These are phyloP conservation scores for Solanum pinnatisectum DNA, from an alignment of 257 asterid species.

Conservation along the genomic window DNA sequence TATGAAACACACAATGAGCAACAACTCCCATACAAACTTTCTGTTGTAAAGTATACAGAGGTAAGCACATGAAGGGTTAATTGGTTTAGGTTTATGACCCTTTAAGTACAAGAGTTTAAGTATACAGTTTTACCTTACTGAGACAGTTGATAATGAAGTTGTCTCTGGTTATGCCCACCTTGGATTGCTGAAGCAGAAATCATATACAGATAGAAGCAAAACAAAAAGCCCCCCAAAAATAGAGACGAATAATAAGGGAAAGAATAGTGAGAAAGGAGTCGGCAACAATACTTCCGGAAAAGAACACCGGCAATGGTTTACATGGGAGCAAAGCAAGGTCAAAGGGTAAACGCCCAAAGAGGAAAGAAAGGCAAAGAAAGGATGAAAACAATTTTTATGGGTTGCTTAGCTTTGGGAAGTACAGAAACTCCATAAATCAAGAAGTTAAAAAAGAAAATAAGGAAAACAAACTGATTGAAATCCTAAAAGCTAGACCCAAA, in stretches of 20 bases:
- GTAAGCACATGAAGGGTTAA: neutral
- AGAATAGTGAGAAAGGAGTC: neutral
- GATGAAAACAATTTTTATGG: neutral
- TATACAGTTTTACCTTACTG: neutral
- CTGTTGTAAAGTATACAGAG: neutral
- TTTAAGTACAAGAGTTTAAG: neutral
- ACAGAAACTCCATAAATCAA: neutral
- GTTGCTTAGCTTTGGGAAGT: neutral
- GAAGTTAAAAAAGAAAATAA: neutral
- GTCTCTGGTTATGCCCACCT: neutral
- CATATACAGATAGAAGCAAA: neutral
- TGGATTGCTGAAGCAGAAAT: neutral
- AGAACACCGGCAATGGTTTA: neutral
- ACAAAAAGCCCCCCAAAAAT: neutral
- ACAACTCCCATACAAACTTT: neutral
- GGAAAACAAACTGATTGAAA: neutral
- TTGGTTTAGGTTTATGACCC: neutral
- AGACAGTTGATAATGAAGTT: neutral
- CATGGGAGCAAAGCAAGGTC: neutral
- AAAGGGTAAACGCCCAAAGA: neutral
- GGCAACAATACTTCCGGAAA: neutral
- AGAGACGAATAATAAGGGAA: neutral
- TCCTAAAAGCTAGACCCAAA: neutral
- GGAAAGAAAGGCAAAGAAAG: neutral
- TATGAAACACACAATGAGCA: neutral